Evolutionary conservation across 1,139 yeast genomes (phyloP), one percentile per base, ranked within the genome.

Genomic region (Pichia sp.): DNA sequence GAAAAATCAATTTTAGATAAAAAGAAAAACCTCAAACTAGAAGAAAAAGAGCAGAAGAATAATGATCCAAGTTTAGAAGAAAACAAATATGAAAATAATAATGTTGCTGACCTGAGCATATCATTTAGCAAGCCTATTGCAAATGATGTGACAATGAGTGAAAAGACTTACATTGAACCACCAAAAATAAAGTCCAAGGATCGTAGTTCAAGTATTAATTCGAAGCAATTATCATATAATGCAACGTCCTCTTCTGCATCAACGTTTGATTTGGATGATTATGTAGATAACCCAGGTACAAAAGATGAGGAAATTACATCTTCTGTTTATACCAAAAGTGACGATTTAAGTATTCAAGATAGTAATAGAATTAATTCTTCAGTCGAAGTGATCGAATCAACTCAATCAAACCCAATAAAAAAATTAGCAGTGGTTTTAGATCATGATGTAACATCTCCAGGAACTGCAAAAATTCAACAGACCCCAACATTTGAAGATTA

Each of bases 231-330:
- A 11, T 11, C 47, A n/a, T 42, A 35, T 34, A 38, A 47, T 9
- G 25, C 36, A 3, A 36, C 34, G 11, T 38, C 30, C 7, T 45
- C 56, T 0, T 49, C 54, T 11, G 25, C 40, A 6, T 54, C 56
- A 3, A 50, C 54, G 2, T 54, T 54, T 47, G 55, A 54, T 31
- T 43, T 54, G 5, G 53, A 44, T 44, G 47, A 49, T 37, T 53
- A 53, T 42, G 50, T 48, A 5, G 46, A 45, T 29, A 44, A 39
- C 11, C 44, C 25, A 36, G 42, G 34, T 6, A 32, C 37, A 5
- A 42, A 39, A 25, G 42, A 45, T 31, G 42, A 43, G 25, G 48
- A 42, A 28, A 26, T 27, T 6, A 33, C 26, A 2, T 43, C 49
- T 25, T 50, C 51, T 1, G 9, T 43, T 9, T 43, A 47, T 29